Evolutionary conservation across 345 rosid species (phyloP), one percentile per base, ranked within the genome.

Genomic region (Murraya koenigii): DNA sequence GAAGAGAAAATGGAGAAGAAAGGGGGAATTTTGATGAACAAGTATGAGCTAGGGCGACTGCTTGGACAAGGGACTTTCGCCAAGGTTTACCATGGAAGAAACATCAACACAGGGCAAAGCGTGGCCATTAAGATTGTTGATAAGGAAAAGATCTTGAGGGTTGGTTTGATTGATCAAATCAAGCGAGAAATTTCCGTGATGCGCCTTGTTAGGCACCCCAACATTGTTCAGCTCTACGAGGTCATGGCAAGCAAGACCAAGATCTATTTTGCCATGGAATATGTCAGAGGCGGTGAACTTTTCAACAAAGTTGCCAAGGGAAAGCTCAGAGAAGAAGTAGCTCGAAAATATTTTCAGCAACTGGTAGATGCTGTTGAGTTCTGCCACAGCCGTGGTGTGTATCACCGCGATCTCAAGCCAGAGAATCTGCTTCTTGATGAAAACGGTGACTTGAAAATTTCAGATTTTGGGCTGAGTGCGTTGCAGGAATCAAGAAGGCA

Each of bases 51-150:
- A 0, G 97, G 97, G 10, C 79, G 91, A 55, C 36, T 92, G 74
- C 90, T 92, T n/a, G 97, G 98, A 13, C 87, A 88, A 76, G 98
- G 98, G 39, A 94, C 96, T 19, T 94, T 92, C 8, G 97, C 97
- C 11, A 94, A 94, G 85, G 98, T 94, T 33, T 92, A 92, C 84
- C 88, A 82, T 52, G 96, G 87, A 7, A 80, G 93, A 25, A 91
- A 89, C 82, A 78, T 91, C 54, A 41, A 81, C 49, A 82, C 94
- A 0, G 90, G 91, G 63, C 81, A 92, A 71, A 89, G 85, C 72
- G 93, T 89, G 1, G 97, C 98, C 30, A 88, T 94, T 64, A 94
- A 94, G 71, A 76, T 90, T 33, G 89, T 94, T 44, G 91, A 94
- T 44, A 94, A 92, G 81, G 90, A 86, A 76, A 91, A 91, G 86